A percentile compares a stretch with the other conserved stretches of the same genome.
Evolutionary conservation across 805 yeast genomes (phyloP).

Genomic region (Lipomyces kockii): DNA sequence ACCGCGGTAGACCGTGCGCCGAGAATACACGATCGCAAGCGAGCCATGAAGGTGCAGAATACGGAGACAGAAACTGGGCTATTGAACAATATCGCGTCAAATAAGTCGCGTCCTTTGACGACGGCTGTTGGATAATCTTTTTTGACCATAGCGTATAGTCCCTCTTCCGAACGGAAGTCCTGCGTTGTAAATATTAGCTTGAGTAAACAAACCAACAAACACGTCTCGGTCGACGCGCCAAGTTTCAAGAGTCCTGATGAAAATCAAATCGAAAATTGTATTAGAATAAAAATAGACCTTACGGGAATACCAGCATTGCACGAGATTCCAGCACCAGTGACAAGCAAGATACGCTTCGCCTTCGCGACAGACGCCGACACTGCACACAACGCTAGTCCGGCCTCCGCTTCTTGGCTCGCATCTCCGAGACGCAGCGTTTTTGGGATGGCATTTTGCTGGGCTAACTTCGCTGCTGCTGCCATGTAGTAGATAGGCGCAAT

Average conservation of each 20-base stretch:
- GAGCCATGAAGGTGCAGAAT: conserved; percentile 91
- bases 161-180: conserved; percentile 84
- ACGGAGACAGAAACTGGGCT: conserved; percentile 65
- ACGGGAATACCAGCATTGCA: conserved; percentile 94
- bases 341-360: conserved; percentile 29
- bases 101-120: conserved; percentile 85
- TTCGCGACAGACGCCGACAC: conserved; percentile 20
- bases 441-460: not conserved
- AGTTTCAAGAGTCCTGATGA: not conserved
- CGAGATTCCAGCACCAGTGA: conserved; percentile 88
- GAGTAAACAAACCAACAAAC: not conserved
- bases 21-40: conserved; percentile 65
- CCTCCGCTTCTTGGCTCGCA: conserved; percentile 7
- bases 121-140: conserved; percentile 61
- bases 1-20: conserved; percentile 81
- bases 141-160: conserved; percentile 78
- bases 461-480: not conserved
- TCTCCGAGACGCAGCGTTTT: conserved; percentile 15
- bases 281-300: conserved; percentile 20
- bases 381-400: conserved; percentile 2
- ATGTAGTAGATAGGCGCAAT: not conserved
- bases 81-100: conserved; percentile 82
- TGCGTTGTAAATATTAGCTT: not conserved
- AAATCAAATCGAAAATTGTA: conserved; percentile 1
- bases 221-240: not conserved